Conservation (phyloP, 1,139 yeast species). For the Yamadazyma spencermartinsiae region DNA sequence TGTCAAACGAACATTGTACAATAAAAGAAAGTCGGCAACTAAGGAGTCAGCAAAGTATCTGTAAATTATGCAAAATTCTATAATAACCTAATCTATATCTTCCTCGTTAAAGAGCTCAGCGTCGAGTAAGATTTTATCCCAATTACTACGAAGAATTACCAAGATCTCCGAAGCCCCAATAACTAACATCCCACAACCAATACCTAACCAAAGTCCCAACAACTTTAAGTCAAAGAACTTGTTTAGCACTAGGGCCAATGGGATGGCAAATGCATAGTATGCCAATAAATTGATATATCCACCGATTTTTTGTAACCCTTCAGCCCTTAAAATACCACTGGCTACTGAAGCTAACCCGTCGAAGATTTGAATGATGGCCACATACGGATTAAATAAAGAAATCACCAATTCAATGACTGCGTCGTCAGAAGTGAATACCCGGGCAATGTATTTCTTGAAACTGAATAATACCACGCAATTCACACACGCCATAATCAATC, state of each 20-base stretch:
- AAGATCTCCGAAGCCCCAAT: slow-evolving; percentile 63
- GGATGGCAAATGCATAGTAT: slow-evolving; percentile 64
- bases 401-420: slow-evolving; percentile 55
- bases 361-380: slow-evolving; percentile 70
- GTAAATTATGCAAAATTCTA: background rate
- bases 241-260: slow-evolving; percentile 66
- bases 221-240: slow-evolving; percentile 54
- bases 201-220: slow-evolving; percentile 86
- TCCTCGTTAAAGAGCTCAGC: slow-evolving; percentile 20
- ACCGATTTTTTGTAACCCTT: slow-evolving; percentile 83
- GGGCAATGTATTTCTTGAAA: slow-evolving; percentile 59
- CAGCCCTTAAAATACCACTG: slow-evolving; percentile 82
- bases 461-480: slow-evolving; percentile 56
- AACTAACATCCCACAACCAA: slow-evolving; percentile 70
- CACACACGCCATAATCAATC: slow-evolving; percentile 54
- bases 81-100: background rate
- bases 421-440: slow-evolving; percentile 67
- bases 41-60: too few species aligned
- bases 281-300: slow-evolving; percentile 75
- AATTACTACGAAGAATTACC: slow-evolving; percentile 39
- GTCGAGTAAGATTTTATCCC: slow-evolving; percentile 40
- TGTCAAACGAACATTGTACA: background rate
- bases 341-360: slow-evolving; percentile 85
- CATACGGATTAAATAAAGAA: slow-evolving; percentile 61
- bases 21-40: too few species aligned